phyloP scores from a whole-genome alignment of 2,329 filamentous ascomycete genomes.

The Epichloe sibirici region DNA sequence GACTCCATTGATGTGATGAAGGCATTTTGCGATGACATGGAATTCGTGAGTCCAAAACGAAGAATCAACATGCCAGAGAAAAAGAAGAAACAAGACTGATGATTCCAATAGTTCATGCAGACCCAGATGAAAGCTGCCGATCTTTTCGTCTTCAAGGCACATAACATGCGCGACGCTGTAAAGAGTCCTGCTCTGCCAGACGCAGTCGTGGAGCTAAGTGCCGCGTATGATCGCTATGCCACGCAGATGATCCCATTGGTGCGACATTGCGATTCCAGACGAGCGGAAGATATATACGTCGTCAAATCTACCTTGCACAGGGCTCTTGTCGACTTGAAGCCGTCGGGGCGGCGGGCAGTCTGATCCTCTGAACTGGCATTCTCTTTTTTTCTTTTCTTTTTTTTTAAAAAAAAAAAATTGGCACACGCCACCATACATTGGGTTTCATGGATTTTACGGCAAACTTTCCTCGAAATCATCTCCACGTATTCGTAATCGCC shows the following conservation, averaged over 20 bases:
- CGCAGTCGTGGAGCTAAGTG: background rate
- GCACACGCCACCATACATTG: too few species aligned
- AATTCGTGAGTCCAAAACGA: background rate
- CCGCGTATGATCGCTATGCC: background rate
- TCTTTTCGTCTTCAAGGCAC: slow-evolving; percentile 1
- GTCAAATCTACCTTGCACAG: slow-evolving; percentile 1
- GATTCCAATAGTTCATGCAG: background rate
- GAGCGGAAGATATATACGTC: background rate
- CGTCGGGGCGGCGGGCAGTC: background rate
- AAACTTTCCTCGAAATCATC: too few species aligned
- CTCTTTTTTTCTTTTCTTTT: too few species aligned
- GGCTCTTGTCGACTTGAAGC: background rate
- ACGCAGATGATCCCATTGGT: background rate
- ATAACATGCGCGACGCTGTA: background rate
- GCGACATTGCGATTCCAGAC: background rate
- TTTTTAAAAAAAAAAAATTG: too few species aligned
- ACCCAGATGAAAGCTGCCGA: background rate
- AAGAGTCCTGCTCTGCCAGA: background rate
- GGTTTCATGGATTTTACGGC: too few species aligned
- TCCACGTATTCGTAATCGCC: too few species aligned
- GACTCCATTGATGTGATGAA: background rate
- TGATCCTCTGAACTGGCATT: background rate
- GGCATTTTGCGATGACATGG: slow-evolving; percentile 1
- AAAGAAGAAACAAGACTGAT: too few species aligned
- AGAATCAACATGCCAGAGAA: background rate